Conservation (phyloP, 306 rosid genomes). For the Comarum palustre region DNA sequence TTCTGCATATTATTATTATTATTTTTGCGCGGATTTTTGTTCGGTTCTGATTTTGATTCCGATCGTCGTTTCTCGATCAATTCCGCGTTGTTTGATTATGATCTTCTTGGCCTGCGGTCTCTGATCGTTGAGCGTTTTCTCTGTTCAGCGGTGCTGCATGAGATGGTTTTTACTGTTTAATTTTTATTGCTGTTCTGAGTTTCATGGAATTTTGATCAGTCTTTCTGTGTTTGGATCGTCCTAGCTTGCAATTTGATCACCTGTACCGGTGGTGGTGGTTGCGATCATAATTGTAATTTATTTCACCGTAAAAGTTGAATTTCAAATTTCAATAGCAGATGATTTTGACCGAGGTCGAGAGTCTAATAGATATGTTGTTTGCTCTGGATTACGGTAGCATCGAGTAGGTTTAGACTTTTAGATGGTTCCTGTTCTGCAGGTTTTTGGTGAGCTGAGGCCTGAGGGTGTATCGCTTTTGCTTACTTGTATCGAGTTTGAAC, state of each 20-base stretch:
- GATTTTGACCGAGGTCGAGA: background rate
- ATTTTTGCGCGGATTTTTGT: background rate
- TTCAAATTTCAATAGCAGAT: background rate
- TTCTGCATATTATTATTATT: background rate
- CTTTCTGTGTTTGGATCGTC: conserved; percentile 14
- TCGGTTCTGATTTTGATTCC: conserved; percentile 14
- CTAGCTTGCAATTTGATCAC: background rate
- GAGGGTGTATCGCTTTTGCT: conserved; percentile 37
- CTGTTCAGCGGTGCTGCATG: conserved; percentile 7
- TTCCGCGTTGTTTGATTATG: conserved; percentile 9
- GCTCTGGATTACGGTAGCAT: conserved; percentile 26
- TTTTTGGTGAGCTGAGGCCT: conserved; percentile 43
- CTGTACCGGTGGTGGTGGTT: background rate
- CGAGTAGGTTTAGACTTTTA: conserved; percentile 60
- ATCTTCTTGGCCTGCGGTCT: conserved; percentile 27
- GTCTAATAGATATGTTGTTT: conserved; percentile 8
- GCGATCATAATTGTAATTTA: background rate
- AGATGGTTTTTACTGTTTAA: background rate
- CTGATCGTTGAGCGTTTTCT: conserved; percentile 11
- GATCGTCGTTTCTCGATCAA: conserved; percentile 24
- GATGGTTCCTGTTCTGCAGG: conserved; percentile 61
- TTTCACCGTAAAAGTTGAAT: background rate
- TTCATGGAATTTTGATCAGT: background rate
- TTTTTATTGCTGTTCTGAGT: background rate
- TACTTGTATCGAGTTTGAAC: conserved; percentile 27